Evolutionary conservation across 768 basidiomycete genomes (phyloP).

Genomic region (Suillus sp.): DNA sequence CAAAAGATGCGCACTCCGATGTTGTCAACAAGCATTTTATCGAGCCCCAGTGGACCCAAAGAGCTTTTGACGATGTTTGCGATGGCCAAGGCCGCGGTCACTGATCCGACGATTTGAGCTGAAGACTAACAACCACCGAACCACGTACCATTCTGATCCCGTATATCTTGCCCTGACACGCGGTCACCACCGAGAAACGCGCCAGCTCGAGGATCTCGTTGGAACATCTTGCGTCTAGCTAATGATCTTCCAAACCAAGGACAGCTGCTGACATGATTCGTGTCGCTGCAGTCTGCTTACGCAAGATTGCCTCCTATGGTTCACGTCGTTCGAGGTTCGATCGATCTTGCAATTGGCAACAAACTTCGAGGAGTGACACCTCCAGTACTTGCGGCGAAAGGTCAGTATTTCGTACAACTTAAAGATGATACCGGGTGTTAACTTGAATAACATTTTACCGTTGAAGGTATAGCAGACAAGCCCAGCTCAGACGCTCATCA

Average conservation of each 20-base stretch:
- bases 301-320: slow-evolving; percentile 8
- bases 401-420: neutral
- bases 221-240: slow-evolving; percentile 58
- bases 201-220: slow-evolving; percentile 89
- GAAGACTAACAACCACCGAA: neutral
- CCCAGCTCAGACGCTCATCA: neutral
- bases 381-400: neutral
- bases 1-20: slow-evolving; percentile 74
- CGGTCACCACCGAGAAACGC: slow-evolving; percentile 94
- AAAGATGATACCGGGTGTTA: neutral
- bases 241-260: slow-evolving; percentile 6
- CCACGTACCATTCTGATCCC: slow-evolving; percentile 88
- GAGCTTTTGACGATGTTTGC: slow-evolving; percentile 98
- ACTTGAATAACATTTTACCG: neutral
- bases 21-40: slow-evolving; percentile 98
- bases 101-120: slow-evolving; percentile 42
- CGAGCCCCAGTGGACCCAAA: slow-evolving; percentile 90
- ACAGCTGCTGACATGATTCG: neutral
- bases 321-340: neutral
- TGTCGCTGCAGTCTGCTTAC: slow-evolving; percentile 6
- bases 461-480: neutral
- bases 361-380: neutral
- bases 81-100: slow-evolving; percentile 93
- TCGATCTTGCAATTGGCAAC: neutral
- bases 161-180: slow-evolving; percentile 92